Conservation (phyloP, 1,284 basidiomycete species). For the Heterobasidion occidentale region DNA sequence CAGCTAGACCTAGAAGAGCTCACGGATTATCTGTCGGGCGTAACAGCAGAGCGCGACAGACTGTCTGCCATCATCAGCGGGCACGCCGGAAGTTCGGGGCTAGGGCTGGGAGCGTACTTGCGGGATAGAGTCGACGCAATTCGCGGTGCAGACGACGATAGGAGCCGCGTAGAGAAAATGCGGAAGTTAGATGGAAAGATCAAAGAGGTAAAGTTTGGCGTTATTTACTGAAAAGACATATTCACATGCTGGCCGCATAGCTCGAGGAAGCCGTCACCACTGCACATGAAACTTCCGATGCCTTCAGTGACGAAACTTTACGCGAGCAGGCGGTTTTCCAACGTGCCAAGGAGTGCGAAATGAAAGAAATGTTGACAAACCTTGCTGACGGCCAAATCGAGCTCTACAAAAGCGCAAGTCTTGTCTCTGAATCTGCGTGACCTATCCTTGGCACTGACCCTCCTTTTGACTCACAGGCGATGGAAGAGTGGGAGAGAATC, state of each 20-base stretch:
- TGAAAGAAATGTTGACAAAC: slow-evolving; percentile 88
- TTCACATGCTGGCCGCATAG: slow-evolving; percentile 29
- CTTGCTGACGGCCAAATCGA: slow-evolving; percentile 93
- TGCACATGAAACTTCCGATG: slow-evolving; percentile 92
- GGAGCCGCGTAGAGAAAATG: slow-evolving; percentile 89
- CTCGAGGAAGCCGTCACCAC: slow-evolving; percentile 93
- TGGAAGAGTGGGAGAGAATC: slow-evolving; percentile 92
- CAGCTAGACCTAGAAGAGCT: slow-evolving; percentile 98
- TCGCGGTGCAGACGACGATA: slow-evolving; percentile 89
- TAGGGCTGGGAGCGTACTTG: slow-evolving; percentile 87
- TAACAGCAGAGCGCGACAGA: slow-evolving; percentile 88
- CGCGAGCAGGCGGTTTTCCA: slow-evolving; percentile 90
- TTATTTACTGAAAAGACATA: not conserved
- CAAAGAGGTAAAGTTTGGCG: slow-evolving; percentile 64
- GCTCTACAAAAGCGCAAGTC: slow-evolving; percentile 77
- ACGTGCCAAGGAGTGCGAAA: slow-evolving; percentile 84
- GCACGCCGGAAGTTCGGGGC: slow-evolving; percentile 71
- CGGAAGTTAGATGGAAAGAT: slow-evolving; percentile 89
- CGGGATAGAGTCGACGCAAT: slow-evolving; percentile 90
- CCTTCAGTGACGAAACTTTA: slow-evolving; percentile 91
- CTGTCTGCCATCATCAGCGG: slow-evolving; percentile 80
- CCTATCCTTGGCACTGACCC: slow-evolving; percentile 2
- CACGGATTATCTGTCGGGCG: slow-evolving; percentile 88
- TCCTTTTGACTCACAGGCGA: slow-evolving; percentile 38
- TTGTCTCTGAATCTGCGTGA: slow-evolving; percentile 4